Percentiles rank a stretch among this genome's conserved stretches.
These are phyloP conservation scores for Stereocaulon alpinum DNA, from an alignment of 495 filamentous ascomycete genomes.

Conservation along the genomic window DNA sequence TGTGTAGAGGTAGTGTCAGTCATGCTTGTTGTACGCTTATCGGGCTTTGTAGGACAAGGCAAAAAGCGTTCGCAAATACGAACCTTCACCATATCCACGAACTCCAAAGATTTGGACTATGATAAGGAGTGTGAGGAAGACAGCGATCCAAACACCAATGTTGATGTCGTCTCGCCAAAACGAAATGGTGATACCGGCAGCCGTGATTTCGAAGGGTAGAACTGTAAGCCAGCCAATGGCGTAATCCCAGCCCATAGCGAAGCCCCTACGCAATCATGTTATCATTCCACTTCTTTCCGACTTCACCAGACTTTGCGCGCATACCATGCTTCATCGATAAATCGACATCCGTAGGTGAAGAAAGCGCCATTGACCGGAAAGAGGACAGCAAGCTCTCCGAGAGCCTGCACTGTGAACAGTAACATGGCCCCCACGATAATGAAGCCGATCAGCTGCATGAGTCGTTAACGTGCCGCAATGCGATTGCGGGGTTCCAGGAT, in stretches of 20 bases:
- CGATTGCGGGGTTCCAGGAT: not conserved
- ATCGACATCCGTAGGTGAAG: conserved; percentile 45
- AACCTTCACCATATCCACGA: conserved; percentile 63
- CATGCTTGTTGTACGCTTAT: not conserved
- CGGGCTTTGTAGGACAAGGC: conserved; percentile 25
- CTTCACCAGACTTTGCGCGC: not conserved
- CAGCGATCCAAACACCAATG: conserved; percentile 52
- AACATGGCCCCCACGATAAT: conserved; percentile 45
- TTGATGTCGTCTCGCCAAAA: conserved; percentile 55
- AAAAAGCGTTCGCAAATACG: not conserved
- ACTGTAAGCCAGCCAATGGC: conserved; percentile 56
- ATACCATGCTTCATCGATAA: conserved; percentile 47
- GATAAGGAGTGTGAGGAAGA: conserved; percentile 43
- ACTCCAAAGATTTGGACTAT: conserved; percentile 44
- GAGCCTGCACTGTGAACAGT: conserved; percentile 48
- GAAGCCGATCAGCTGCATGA: conserved; percentile 35
- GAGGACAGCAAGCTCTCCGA: conserved; percentile 60
- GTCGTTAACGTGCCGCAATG: conserved; percentile 17
- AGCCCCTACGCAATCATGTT: conserved; percentile 28
- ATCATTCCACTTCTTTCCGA: not conserved
- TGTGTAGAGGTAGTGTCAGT: conserved; percentile 7
- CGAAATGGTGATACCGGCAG: conserved; percentile 65
- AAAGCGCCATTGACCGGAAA: conserved; percentile 58
- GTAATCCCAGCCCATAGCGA: conserved; percentile 57
- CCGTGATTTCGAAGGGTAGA: conserved; percentile 57